phyloP scores from a whole-genome alignment of 164 flowering plant species.

The Aristolochia californica region DNA sequence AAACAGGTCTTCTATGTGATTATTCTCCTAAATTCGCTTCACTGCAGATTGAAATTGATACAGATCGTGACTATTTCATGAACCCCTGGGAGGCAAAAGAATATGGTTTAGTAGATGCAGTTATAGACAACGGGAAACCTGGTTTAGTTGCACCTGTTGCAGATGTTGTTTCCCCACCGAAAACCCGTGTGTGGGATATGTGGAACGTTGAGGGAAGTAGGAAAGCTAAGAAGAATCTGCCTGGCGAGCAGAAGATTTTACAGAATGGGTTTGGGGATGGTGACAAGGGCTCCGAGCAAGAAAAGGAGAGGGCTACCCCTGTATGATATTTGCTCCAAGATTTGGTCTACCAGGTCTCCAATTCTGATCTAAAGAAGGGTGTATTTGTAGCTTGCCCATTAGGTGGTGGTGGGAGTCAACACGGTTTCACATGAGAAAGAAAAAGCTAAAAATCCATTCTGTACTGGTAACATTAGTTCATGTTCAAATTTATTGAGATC shows the following conservation, averaged over 20 bases:
- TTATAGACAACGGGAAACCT: slow-evolving; percentile 89
- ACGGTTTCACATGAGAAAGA: not conserved
- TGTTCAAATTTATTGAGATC: not conserved
- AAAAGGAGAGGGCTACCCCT: slow-evolving; percentile 27
- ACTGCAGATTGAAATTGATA: slow-evolving; percentile 67
- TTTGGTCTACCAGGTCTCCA: not conserved
- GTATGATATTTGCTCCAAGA: slow-evolving; percentile 10
- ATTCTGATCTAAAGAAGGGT: too few relatives aligned
- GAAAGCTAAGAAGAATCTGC: slow-evolving; percentile 48
- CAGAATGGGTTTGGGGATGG: slow-evolving; percentile 29
- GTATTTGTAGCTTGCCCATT: too few relatives aligned
- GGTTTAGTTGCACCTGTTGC: slow-evolving; percentile 82
- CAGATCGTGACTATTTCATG: slow-evolving; percentile 81
- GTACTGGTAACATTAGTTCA: not conserved
- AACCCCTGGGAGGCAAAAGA: slow-evolving; percentile 84
- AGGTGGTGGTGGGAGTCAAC: not conserved
- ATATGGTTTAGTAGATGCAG: slow-evolving; percentile 79
- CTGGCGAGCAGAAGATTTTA: slow-evolving; percentile 54
- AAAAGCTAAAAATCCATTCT: too few relatives aligned
- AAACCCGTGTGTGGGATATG: slow-evolving; percentile 43
- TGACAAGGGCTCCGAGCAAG: slow-evolving; percentile 22
- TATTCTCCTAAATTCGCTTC: not conserved
- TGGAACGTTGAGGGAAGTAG: slow-evolving; percentile 59
- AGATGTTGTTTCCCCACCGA: slow-evolving; percentile 66
- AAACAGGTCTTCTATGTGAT: not conserved